Conservation (phyloP, 352 stramenopile species). For the Globisporangium acanthophoron region DNA sequence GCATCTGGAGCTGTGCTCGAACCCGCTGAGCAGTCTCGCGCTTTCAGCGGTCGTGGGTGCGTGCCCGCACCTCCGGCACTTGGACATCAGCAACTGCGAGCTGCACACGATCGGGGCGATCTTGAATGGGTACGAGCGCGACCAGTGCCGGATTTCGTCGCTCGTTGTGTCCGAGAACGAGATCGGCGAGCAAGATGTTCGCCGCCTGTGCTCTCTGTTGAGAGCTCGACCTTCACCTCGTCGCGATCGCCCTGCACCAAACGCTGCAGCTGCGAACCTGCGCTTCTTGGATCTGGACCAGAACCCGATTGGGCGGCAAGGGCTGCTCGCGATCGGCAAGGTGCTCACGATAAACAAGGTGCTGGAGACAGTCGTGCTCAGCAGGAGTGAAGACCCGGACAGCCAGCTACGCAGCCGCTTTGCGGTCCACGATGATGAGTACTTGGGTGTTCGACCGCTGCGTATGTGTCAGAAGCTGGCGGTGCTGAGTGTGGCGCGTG, state of each 20-base stretch:
- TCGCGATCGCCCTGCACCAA: not conserved
- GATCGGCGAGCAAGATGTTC: conserved; percentile 21
- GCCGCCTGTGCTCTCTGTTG: conserved; percentile 23
- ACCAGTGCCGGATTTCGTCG: conserved; percentile 18
- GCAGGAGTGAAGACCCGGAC: conserved; percentile 16
- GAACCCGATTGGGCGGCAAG: conserved; percentile 24
- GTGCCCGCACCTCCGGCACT: conserved; percentile 24
- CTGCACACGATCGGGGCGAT: conserved; percentile 26
- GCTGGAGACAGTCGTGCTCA: conserved; percentile 25
- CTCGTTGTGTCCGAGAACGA: conserved; percentile 37
- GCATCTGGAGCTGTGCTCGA: conserved; percentile 25
- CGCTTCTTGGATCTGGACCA: conserved; percentile 26
- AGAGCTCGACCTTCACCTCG: conserved; percentile 2
- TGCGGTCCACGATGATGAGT: conserved; percentile 19
- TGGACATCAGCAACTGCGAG: conserved; percentile 39
- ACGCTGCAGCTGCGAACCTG: conserved; percentile 14
- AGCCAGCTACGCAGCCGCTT: conserved; percentile 15
- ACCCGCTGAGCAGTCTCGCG: conserved; percentile 15
- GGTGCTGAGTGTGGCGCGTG: conserved; percentile 16
- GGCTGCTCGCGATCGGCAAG: conserved; percentile 14
- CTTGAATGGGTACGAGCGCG: conserved; percentile 15
- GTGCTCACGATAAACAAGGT: conserved; percentile 16
- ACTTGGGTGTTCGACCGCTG: conserved; percentile 18
- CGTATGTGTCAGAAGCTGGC: conserved; percentile 15
- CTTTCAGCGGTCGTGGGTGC: conserved; percentile 23